Conservation (phyloP, 2,329 filamentous ascomycete species). For the Fusarium vanettenii region DNA sequence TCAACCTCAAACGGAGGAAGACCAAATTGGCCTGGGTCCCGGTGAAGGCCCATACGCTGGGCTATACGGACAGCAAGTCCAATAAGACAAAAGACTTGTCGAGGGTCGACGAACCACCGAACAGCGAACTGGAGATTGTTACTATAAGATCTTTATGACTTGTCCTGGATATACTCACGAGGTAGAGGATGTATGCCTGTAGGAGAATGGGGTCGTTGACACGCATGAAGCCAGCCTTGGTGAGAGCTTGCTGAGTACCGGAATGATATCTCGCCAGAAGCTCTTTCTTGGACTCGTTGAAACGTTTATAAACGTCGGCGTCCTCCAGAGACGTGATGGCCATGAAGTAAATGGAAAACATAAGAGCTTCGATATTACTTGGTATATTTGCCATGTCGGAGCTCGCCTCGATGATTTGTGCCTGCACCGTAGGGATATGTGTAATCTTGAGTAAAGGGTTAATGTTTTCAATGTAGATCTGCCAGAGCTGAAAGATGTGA, state of each 20-base stretch:
- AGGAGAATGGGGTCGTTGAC: slow-evolving; percentile 73
- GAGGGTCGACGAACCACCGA: slow-evolving; percentile 69
- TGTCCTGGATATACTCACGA: slow-evolving; percentile 59
- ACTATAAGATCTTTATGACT: background rate
- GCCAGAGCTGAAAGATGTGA: slow-evolving; percentile 74
- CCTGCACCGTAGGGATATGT: slow-evolving; percentile 73
- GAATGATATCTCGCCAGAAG: slow-evolving; percentile 66
- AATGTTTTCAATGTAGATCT: slow-evolving; percentile 76
- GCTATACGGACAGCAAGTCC: slow-evolving; percentile 75
- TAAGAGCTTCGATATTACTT: slow-evolving; percentile 71
- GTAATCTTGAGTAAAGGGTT: slow-evolving; percentile 76
- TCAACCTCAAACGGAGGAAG: slow-evolving; percentile 72
- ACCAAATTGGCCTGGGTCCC: slow-evolving; percentile 66
- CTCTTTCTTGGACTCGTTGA: slow-evolving; percentile 63
- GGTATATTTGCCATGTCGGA: slow-evolving; percentile 65
- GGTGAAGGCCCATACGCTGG: slow-evolving; percentile 76
- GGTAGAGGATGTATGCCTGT: slow-evolving; percentile 75
- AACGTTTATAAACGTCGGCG: slow-evolving; percentile 63
- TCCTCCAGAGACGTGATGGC: slow-evolving; percentile 69
- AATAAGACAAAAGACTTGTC: slow-evolving; percentile 61
- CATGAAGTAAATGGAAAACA: slow-evolving; percentile 74
- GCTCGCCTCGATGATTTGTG: slow-evolving; percentile 71
- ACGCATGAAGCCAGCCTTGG: slow-evolving; percentile 75
- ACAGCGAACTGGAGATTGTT: slow-evolving; percentile 52
- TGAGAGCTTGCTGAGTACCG: slow-evolving; percentile 72